Evolutionary conservation across 1,139 yeast genomes (phyloP), one percentile per base, ranked within the genome.

Genomic region (Martiniozyma asiatica): DNA sequence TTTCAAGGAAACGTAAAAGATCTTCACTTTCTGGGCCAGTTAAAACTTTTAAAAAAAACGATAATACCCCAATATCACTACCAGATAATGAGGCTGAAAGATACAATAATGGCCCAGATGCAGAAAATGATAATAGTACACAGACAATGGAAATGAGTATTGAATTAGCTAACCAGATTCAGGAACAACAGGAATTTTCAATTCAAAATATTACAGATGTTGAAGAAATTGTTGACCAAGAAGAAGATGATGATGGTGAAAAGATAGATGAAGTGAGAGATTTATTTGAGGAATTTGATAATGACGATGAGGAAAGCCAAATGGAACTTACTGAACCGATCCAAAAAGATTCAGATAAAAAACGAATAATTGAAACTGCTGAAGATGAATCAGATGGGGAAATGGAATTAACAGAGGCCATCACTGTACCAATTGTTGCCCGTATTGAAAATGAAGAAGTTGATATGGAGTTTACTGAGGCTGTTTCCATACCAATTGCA

Each of bases 111-210:
- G n/a, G n/a, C n/a, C n/a, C n/a, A n/a, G n/a, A n/a, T n/a, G n/a
- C n/a, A n/a, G n/a, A n/a, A n/a, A 28, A 29, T 10, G 32, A 29
- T 18, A 29, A 29, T 18, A 48, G 44, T 14, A 43, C 47, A 5
- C 48, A 44, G 26, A 44, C 49, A 4, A 46, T 47, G 50, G 50
- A 47, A 21, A 35, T 45, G 38, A 42, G 48, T 9, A 33, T 39
- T 13, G 50, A 44, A 22, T 19, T 42, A 19, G 39, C 44, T 9
- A 41, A 37, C 16, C 40, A 40, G 21, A 35, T 40, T 8, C 26
- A 36, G 14, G 32, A 36, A 23, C 43, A 41, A 25, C 37, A 34
- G 12, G 34, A 33, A 8, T n/a, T n/a, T n/a, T n/a, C n/a, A n/a
- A n/a, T n/a, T n/a, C n/a, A n/a, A n/a, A n/a, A n/a, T n/a, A n/a